These are phyloP conservation scores for Metarhizium album DNA, from an alignment of 2,329 filamentous ascomycete genomes.

Conservation along the genomic window DNA sequence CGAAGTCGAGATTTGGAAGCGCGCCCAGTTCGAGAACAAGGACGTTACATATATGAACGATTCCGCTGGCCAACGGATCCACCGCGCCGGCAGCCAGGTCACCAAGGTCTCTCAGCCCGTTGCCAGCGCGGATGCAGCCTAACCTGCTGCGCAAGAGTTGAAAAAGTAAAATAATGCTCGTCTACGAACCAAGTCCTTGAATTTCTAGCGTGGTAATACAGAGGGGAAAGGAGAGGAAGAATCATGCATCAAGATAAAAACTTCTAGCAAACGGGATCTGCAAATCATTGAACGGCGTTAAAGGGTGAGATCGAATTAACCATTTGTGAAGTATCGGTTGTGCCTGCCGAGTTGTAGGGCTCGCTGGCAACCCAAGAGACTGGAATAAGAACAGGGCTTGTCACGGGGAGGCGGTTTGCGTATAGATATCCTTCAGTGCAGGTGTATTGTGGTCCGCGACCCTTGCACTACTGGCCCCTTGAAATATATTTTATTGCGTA, in stretches of 20 bases:
- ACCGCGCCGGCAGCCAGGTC: slow-evolving; percentile 75
- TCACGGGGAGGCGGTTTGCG: neutral
- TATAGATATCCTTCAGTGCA: neutral
- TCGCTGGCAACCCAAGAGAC: neutral
- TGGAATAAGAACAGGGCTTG: neutral
- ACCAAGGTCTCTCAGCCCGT: slow-evolving; percentile 75
- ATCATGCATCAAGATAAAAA: neutral
- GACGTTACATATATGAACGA: slow-evolving; percentile 73
- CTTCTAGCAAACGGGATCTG: neutral
- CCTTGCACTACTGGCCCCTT: neutral
- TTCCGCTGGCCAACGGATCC: slow-evolving; percentile 67
- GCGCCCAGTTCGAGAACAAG: slow-evolving; percentile 73
- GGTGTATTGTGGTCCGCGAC: neutral
- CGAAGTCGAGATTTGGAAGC: slow-evolving; percentile 91
- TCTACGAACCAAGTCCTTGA: neutral
- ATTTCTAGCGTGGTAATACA: neutral
- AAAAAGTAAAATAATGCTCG: neutral
- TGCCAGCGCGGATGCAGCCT: slow-evolving; percentile 76
- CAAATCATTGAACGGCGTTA: slow-evolving; percentile 6
- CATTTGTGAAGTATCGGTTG: neutral
- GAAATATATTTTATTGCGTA: neutral
- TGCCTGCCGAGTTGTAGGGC: neutral
- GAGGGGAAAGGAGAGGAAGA: neutral
- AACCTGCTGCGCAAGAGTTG: slow-evolving; percentile 10
- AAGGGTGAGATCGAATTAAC: slow-evolving; percentile 1